Evolutionary conservation across 768 basidiomycete species (phyloP).

Genomic region (Psilocybe cubensis): DNA sequence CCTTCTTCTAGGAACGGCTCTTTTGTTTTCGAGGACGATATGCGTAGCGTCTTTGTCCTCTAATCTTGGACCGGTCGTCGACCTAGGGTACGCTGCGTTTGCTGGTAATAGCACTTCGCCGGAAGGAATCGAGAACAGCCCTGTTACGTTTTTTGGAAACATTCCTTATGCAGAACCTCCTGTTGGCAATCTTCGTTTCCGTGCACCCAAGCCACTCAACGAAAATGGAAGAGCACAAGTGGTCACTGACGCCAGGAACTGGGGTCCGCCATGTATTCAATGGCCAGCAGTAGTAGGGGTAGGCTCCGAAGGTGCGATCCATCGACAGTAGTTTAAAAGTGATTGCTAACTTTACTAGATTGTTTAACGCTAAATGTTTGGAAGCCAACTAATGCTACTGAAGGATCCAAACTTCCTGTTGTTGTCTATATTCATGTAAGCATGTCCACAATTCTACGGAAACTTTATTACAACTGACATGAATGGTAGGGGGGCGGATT

Average conservation of each 20-base stretch:
- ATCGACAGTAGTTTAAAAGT: background rate
- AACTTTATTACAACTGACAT: background rate
- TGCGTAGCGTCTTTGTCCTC: slow-evolving; percentile 13
- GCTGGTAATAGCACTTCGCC: slow-evolving; percentile 45
- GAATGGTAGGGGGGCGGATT: slow-evolving; percentile 43
- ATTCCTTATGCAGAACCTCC: slow-evolving; percentile 60
- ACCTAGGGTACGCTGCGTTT: slow-evolving; percentile 43
- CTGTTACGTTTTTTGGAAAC: slow-evolving; percentile 38
- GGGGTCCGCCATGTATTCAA: slow-evolving; percentile 50
- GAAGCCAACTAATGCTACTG: slow-evolving; percentile 41
- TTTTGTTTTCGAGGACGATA: background rate
- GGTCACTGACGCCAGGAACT: slow-evolving; percentile 45
- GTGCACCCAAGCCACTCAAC: slow-evolving; percentile 43
- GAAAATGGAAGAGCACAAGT: slow-evolving; percentile 25
- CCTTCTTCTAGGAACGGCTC: background rate
- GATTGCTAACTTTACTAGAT: slow-evolving; percentile 38
- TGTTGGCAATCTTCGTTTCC: slow-evolving; percentile 46
- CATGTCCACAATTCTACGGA: background rate
- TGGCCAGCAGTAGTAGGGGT: slow-evolving; percentile 47
- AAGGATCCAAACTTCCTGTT: slow-evolving; percentile 35
- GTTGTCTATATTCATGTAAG: slow-evolving; percentile 35
- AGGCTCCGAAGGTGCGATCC: slow-evolving; percentile 41
- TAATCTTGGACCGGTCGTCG: slow-evolving; percentile 39
- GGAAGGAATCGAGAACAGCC: slow-evolving; percentile 32
- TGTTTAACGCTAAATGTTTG: slow-evolving; percentile 63